Conservation (phyloP, 805 yeast genomes). For the Pichia paraexigua region DNA sequence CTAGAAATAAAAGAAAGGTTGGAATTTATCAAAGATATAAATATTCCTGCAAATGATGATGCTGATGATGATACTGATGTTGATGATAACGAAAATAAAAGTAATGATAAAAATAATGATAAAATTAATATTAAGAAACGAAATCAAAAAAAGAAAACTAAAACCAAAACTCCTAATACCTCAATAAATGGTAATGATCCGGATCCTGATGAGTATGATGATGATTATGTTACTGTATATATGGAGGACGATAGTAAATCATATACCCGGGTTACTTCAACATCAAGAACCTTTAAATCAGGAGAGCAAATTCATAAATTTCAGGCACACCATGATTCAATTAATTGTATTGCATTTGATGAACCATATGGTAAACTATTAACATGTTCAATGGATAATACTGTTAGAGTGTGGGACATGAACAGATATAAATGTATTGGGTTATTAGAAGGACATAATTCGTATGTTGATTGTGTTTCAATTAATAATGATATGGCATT, state of each 20-base stretch:
- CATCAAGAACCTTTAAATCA: constrained; percentile 45
- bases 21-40: constrained; percentile 35
- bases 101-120: background rate
- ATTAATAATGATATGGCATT: constrained; percentile 38
- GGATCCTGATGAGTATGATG: constrained; percentile 25
- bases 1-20: constrained; percentile 37
- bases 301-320: constrained; percentile 47
- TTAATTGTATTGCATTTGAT: constrained; percentile 60
- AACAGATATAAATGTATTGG: constrained; percentile 45
- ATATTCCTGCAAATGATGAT: constrained; percentile 20
- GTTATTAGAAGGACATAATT: constrained; percentile 50
- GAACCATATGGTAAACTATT: constrained; percentile 70
- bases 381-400: constrained; percentile 69
- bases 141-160: constrained; percentile 25
- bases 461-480: constrained; percentile 53
- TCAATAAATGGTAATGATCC: constrained; percentile 8
- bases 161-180: constrained; percentile 14
- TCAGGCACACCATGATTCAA: constrained; percentile 43
- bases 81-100: background rate
- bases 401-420: constrained; percentile 79
- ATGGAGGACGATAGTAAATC: constrained; percentile 30
- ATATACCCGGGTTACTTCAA: constrained; percentile 16
- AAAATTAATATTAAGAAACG: background rate
- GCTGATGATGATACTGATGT: background rate
- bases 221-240: constrained; percentile 18